A percentile compares a stretch with the other conserved stretches of the same genome.
Conservation (phyloP, 306 rosid genomes). For the Lotus japonicus region DNA sequence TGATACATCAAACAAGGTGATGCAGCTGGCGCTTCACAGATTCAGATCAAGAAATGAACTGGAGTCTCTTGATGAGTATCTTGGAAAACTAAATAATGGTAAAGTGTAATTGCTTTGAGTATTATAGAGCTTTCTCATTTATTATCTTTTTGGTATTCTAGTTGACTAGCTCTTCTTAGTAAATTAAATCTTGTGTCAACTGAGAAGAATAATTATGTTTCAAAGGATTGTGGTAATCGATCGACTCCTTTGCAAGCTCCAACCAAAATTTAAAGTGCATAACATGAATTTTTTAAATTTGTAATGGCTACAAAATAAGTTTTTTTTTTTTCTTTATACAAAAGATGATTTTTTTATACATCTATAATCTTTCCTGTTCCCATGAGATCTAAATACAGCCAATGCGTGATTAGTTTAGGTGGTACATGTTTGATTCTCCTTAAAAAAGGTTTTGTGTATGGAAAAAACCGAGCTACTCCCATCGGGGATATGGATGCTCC, state of each 20-base stretch:
- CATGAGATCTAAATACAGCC: not conserved
- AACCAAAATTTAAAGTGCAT: not conserved
- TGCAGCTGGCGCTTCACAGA: conserved; percentile 20
- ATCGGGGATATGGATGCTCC: too few species aligned
- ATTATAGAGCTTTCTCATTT: not conserved
- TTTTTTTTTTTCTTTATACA: too few species aligned
- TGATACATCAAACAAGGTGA: conserved; percentile 28
- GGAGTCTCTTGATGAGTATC: conserved; percentile 59
- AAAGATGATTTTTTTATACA: too few species aligned
- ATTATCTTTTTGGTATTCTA: not conserved
- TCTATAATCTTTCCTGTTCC: not conserved
- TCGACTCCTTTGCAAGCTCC: not conserved
- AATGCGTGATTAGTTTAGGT: too few species aligned
- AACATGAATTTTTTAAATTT: not conserved
- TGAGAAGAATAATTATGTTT: not conserved
- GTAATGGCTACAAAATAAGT: not conserved
- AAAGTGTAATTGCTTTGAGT: conserved; percentile 4
- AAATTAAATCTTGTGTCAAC: not conserved
- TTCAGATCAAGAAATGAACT: conserved; percentile 36
- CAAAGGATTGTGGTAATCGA: not conserved
- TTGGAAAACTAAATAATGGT: conserved; percentile 58
- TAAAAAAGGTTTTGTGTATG: too few species aligned
- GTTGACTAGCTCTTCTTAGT: not conserved
- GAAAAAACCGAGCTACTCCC: too few species aligned
- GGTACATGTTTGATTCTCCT: too few species aligned